These are phyloP conservation scores for Ganoderma lucidum DNA, from an alignment of 1,284 basidiomycete genomes.

Conservation along the genomic window DNA sequence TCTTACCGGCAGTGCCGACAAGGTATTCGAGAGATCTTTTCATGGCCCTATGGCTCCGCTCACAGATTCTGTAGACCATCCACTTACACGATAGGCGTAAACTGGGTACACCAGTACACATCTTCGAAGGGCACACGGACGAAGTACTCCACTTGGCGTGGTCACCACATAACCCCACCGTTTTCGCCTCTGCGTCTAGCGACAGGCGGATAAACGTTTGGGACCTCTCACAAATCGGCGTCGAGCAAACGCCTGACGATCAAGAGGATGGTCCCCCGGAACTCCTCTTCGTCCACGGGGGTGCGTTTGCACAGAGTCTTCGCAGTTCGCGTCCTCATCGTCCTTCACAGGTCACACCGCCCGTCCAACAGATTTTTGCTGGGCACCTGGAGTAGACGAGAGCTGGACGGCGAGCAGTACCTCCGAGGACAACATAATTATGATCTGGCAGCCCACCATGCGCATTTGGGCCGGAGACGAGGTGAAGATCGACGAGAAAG, in stretches of 20 bases:
- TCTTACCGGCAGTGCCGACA: slow-evolving; percentile 94
- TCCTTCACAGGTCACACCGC: slow-evolving; percentile 71
- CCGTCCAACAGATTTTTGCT: slow-evolving; percentile 84
- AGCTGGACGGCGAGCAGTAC: slow-evolving; percentile 82
- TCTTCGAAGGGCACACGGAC: slow-evolving; percentile 93
- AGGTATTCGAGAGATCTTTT: slow-evolving; percentile 55
- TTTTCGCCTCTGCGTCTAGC: slow-evolving; percentile 93
- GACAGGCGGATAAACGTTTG: slow-evolving; percentile 96
- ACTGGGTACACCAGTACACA: slow-evolving; percentile 85
- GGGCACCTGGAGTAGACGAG: slow-evolving; percentile 80
- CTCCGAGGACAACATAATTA: slow-evolving; percentile 88
- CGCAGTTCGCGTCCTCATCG: neutral
- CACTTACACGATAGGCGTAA: slow-evolving; percentile 91
- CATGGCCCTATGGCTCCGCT: neutral
- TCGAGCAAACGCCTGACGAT: slow-evolving; percentile 97
- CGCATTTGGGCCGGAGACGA: slow-evolving; percentile 88
- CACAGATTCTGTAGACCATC: slow-evolving; percentile 67
- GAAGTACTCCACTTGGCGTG: slow-evolving; percentile 95
- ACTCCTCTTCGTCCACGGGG: slow-evolving; percentile 92
- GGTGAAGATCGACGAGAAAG: slow-evolving; percentile 78
- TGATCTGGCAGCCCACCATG: slow-evolving; percentile 91
- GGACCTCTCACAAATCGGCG: slow-evolving; percentile 93
- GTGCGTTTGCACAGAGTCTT: slow-evolving; percentile 46
- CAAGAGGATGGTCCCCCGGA: slow-evolving; percentile 98
- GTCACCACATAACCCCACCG: slow-evolving; percentile 92